Evolutionary conservation across 805 yeast genomes (phyloP).

Genomic region (Sugiyamaella valdiviana): DNA sequence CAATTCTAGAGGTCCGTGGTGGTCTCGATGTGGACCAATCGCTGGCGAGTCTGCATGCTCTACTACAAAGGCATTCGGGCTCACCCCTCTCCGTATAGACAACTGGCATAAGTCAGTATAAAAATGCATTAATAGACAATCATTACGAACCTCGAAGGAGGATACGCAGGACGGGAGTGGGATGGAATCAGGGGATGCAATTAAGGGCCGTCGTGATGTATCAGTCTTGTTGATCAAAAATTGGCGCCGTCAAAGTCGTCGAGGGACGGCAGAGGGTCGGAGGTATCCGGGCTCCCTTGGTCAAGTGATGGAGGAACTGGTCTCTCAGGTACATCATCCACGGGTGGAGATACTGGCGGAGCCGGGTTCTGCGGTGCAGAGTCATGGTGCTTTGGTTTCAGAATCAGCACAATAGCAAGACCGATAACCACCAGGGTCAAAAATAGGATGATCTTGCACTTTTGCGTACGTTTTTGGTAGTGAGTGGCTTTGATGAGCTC

Average conservation of each 20-base stretch:
- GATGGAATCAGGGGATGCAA: neutral
- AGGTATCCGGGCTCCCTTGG: no score
- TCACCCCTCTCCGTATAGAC: neutral
- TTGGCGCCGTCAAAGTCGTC: no score
- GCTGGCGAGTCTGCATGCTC: slow-evolving; percentile 6
- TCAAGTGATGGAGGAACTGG: slow-evolving; percentile 2
- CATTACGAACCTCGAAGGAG: no score
- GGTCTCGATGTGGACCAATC: slow-evolving; percentile 18
- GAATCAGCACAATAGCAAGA: slow-evolving; percentile 59
- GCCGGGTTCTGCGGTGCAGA: slow-evolving; percentile 4
- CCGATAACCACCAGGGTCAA: slow-evolving; percentile 65
- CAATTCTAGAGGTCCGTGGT: slow-evolving; percentile 13
- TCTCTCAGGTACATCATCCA: slow-evolving; percentile 5
- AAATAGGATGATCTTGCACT: slow-evolving; percentile 79
- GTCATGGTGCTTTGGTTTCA: slow-evolving; percentile 38
- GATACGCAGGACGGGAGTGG: no score
- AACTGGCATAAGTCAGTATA: neutral
- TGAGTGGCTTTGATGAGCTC: slow-evolving; percentile 70
- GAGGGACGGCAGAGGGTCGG: no score
- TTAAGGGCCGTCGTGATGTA: no score
- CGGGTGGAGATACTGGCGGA: slow-evolving; percentile 4
- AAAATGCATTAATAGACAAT: neutral
- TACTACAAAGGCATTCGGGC: neutral
- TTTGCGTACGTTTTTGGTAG: slow-evolving; percentile 83
- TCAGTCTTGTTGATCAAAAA: no score